Conservation (phyloP, 495 filamentous ascomycete species). For the Staphylotrichum tortipilum region DNA sequence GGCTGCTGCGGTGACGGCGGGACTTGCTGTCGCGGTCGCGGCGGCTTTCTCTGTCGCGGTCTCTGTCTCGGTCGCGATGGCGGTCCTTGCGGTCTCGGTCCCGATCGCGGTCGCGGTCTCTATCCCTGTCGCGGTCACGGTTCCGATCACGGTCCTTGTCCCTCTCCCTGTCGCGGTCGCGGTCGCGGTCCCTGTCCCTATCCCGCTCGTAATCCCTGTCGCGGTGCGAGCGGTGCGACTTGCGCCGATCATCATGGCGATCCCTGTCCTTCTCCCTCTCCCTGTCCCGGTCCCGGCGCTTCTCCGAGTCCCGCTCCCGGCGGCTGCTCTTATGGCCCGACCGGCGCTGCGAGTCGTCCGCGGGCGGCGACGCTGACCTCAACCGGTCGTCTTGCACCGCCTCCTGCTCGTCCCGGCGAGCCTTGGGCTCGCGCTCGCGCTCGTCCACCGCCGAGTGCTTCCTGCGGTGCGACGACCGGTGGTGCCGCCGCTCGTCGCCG, state of each 20-base stretch:
- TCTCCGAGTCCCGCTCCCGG: constrained; percentile 34
- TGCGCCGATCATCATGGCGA: constrained; percentile 7
- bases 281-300: constrained; percentile 38
- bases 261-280: constrained; percentile 33
- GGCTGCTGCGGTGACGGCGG: constrained; percentile 29
- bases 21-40: constrained; percentile 37
- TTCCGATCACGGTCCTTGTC: constrained; percentile 41
- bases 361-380: constrained; percentile 42
- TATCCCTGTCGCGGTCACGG: constrained; percentile 34
- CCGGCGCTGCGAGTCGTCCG: constrained; percentile 36
- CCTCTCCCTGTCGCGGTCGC: constrained; percentile 41
- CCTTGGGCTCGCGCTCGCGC: constrained; percentile 29
- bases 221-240: constrained; percentile 23
- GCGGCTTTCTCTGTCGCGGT: constrained; percentile 34
- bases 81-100: constrained; percentile 20
- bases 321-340: constrained; percentile 46
- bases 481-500: constrained; percentile 38
- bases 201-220: constrained; percentile 33
- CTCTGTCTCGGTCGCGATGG: constrained; percentile 28
- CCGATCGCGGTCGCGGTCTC: constrained; percentile 21
- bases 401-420: constrained; percentile 18
- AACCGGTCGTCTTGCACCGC: constrained; percentile 37
- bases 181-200: constrained; percentile 23
- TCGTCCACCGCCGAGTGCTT: constrained; percentile 30
- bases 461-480: constrained; percentile 39